These are phyloP conservation scores for Colletotrichum sp. DNA, from an alignment of 2,329 filamentous ascomycete genomes.

Conservation along the genomic window DNA sequence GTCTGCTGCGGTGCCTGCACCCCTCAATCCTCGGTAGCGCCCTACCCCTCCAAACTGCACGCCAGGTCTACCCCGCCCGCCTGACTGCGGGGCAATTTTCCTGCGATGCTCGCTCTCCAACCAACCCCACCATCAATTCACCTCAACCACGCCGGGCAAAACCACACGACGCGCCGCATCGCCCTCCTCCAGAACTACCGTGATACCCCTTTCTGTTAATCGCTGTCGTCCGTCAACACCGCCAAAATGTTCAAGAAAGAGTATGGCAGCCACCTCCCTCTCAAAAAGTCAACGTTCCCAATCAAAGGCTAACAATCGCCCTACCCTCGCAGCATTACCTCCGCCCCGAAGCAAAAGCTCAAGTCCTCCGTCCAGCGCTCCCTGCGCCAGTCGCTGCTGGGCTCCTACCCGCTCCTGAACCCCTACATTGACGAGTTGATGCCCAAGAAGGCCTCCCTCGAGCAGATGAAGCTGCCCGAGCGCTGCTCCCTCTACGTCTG, in stretches of 20 bases:
- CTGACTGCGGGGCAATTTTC: conserved; percentile 22
- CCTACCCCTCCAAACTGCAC: conserved; percentile 22
- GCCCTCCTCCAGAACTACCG: neutral
- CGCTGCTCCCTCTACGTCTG: conserved; percentile 88
- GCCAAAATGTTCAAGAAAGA: conserved; percentile 91
- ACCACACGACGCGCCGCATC: conserved; percentile 14
- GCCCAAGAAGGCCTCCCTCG: conserved; percentile 91
- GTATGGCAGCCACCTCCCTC: conserved; percentile 53
- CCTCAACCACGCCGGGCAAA: conserved; percentile 2
- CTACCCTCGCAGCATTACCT: conserved; percentile 63
- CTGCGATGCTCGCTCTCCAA: conserved; percentile 23
- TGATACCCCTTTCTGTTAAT: neutral
- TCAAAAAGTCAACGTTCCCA: neutral
- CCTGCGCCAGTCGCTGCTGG: conserved; percentile 81
- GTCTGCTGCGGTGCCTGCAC: neutral
- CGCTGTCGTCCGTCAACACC: neutral
- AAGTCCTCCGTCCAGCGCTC: conserved; percentile 94
- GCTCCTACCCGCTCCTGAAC: conserved; percentile 84
- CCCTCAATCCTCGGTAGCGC: neutral
- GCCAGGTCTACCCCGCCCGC: conserved; percentile 30
- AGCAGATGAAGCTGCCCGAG: conserved; percentile 92
- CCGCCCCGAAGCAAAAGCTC: conserved; percentile 89
- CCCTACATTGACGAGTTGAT: conserved; percentile 93
- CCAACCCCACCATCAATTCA: conserved; percentile 14
- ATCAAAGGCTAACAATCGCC: conserved; percentile 25